These are phyloP conservation scores for Aureobasidium lini DNA, from an alignment of 2,329 filamentous ascomycete genomes.

Conservation along the genomic window DNA sequence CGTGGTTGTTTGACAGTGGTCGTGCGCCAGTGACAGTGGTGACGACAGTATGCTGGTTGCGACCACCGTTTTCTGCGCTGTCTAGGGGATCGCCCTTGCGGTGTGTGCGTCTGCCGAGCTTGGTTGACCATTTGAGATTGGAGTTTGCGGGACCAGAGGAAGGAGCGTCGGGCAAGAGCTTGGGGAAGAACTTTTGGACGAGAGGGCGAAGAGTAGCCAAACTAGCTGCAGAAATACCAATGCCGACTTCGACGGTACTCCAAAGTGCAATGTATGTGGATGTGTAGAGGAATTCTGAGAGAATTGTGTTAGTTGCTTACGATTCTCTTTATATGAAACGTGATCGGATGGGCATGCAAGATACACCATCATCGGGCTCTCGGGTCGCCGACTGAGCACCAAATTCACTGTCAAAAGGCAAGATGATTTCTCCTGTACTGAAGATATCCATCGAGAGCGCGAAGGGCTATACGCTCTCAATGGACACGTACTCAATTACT, in stretches of 20 bases:
- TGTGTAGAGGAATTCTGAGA: slow-evolving; percentile 20
- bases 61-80: not conserved
- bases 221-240: slow-evolving; percentile 29
- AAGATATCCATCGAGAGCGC: too few relatives aligned
- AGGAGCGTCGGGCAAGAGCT: not conserved
- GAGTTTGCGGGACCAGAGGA: not conserved
- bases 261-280: slow-evolving; percentile 24
- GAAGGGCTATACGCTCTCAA: too few relatives aligned
- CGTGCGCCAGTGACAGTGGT: slow-evolving; percentile 4
- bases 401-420: too few relatives aligned
- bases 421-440: too few relatives aligned
- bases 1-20: not conserved
- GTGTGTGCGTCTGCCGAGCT: not conserved
- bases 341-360: slow-evolving; percentile 25
- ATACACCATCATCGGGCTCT: too few relatives aligned
- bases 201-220: slow-evolving; percentile 28
- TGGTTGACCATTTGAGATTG: slow-evolving; percentile 6
- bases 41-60: not conserved
- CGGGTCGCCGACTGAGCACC: too few relatives aligned
- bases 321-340: slow-evolving; percentile 32
- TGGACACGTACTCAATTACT: too few relatives aligned
- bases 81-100: not conserved
- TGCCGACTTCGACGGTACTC: slow-evolving; percentile 28
- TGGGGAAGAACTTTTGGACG: slow-evolving; percentile 19
- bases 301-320: not conserved